phyloP scores from a whole-genome alignment of 306 rosid species.

The Ormosia emarginata region DNA sequence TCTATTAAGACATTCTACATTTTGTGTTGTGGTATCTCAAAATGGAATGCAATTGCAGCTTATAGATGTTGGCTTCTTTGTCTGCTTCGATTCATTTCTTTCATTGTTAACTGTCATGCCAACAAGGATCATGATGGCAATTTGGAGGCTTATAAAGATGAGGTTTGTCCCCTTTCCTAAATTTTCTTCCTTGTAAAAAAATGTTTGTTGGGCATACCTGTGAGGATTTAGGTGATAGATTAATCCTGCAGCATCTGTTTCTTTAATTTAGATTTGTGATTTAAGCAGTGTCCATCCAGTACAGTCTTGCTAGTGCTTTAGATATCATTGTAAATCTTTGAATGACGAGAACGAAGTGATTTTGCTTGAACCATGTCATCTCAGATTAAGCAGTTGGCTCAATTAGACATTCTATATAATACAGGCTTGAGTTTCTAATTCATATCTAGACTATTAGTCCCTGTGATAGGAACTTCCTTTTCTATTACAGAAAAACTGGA shows the following conservation, averaged over 20 bases:
- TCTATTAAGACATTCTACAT: conserved; percentile 10
- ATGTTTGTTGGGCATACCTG: conserved; percentile 13
- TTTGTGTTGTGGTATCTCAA: conserved; percentile 29
- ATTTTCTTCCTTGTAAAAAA: conserved; percentile 9
- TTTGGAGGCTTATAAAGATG: conserved; percentile 71
- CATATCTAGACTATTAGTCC: neutral
- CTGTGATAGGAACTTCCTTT: neutral
- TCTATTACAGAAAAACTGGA: no score
- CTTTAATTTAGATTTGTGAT: conserved; percentile 7
- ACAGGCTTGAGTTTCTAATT: conserved; percentile 1
- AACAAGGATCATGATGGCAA: conserved; percentile 64
- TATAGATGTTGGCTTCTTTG: conserved; percentile 92
- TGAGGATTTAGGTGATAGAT: conserved; percentile 21
- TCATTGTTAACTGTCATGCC: conserved; percentile 97
- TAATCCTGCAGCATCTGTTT: neutral
- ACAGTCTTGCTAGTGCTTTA: neutral
- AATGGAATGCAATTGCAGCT: conserved; percentile 69
- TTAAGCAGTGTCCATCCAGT: conserved; percentile 17
- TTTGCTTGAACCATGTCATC: conserved; percentile 17
- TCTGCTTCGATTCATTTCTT: conserved; percentile 95
- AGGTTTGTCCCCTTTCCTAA: conserved; percentile 57
- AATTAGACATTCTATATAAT: neutral
- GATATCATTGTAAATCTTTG: neutral
- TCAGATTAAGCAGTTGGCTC: conserved; percentile 13
- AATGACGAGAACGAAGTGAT: neutral